A percentile compares a stretch with the other conserved stretches of the same genome.
Conservation (phyloP, 1,139 yeast genomes). For the Suhomyces choctaworum region DNA sequence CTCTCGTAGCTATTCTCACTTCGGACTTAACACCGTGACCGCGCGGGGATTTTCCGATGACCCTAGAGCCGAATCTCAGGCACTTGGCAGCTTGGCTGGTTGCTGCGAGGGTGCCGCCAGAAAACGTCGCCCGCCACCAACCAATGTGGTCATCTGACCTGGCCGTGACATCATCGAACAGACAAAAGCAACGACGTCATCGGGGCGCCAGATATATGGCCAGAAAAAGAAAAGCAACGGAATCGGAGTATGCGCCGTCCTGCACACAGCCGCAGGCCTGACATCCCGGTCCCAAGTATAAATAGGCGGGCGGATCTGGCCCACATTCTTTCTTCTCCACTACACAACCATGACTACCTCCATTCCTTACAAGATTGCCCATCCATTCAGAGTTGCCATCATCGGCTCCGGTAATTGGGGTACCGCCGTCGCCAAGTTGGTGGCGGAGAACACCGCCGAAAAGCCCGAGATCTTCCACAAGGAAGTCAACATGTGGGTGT, state of each 20-base stretch:
- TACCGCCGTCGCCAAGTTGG: conserved; percentile 48
- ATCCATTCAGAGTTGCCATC: conserved; percentile 47
- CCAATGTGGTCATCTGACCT: conserved; percentile 5
- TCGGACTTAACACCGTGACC: too few relatives aligned
- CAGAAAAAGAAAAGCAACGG: conserved; percentile 8
- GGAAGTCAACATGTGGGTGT: conserved; percentile 50
- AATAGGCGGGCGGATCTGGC: conserved; percentile 5
- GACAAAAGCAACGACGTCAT: conserved; percentile 13
- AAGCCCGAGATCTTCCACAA: conserved; percentile 42
- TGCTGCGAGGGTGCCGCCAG: too few relatives aligned
- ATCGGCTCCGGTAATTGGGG: conserved; percentile 56
- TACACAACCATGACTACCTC: conserved; percentile 28
- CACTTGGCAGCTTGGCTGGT: too few relatives aligned
- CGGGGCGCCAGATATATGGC: neutral
- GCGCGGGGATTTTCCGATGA: too few relatives aligned
- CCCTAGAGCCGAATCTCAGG: too few relatives aligned
- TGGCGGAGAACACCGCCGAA: conserved; percentile 46
- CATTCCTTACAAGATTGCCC: conserved; percentile 34
- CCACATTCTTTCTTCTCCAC: neutral
- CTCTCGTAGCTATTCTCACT: too few relatives aligned
- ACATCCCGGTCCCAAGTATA: conserved; percentile 3
- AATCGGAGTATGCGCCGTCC: conserved; percentile 10
- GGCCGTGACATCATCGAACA: conserved; percentile 12
- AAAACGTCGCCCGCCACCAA: too few relatives aligned
- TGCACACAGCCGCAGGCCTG: conserved; percentile 6